phyloP scores from a whole-genome alignment of 192 early-diverging fungal species.

The Coemansia sp. region DNA sequence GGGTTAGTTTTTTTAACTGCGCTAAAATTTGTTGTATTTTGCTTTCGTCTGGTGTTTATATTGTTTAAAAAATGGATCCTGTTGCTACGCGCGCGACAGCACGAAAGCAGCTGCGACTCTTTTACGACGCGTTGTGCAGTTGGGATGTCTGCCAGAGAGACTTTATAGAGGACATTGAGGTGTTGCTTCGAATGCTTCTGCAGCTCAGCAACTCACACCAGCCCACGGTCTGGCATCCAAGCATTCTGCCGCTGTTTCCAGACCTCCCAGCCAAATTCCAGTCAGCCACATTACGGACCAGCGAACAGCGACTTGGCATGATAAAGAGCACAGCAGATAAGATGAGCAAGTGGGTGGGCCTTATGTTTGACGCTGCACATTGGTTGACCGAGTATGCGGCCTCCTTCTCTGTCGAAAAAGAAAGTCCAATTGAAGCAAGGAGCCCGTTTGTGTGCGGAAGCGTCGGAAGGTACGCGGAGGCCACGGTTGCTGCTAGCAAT shows the following conservation, averaged over 20 bases:
- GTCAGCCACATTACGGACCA: constrained; percentile 2
- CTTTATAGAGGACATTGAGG: constrained; percentile 18
- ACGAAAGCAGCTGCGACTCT: constrained; percentile 5
- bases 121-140: constrained; percentile 28
- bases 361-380: constrained; percentile 17
- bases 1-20: neutral
- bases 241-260: constrained; percentile 27
- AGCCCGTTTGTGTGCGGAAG: constrained; percentile 16
- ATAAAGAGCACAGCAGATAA: constrained; percentile 1
- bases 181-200: constrained; percentile 30
- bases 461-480: constrained; percentile 19
- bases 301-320: constrained; percentile 3
- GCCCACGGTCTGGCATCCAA: constrained; percentile 47
- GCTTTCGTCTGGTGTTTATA: neutral
- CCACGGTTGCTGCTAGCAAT: constrained; percentile 8
- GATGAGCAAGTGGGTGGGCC: constrained; percentile 10
- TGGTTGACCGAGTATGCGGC: constrained; percentile 9
- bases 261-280: constrained; percentile 28
- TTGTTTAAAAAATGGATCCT: constrained; percentile 6
- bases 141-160: constrained; percentile 46
- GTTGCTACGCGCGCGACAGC: neutral
- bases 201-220: constrained; percentile 46
- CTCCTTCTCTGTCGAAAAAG: neutral
- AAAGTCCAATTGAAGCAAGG: no score
- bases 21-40: neutral